Evolutionary conservation across 495 filamentous ascomycete genomes (phyloP), one percentile per base, ranked within the genome.

Genomic region (Xylaria curta): DNA sequence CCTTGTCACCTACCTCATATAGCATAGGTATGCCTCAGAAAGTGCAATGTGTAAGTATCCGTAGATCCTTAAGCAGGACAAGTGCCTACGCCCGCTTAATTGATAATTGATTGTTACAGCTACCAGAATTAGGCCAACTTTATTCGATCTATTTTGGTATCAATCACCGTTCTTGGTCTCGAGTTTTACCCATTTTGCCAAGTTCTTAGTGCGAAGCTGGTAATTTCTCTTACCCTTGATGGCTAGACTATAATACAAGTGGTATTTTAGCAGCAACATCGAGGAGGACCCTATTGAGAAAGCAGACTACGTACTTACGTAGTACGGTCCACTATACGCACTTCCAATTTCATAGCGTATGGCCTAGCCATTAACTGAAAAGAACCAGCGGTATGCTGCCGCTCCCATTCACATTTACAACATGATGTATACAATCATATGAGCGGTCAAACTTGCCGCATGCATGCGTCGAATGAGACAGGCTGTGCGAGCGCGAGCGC

Each of bases 101-200:
- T 21, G 36, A 26, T 42, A 44, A 38, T 62, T 36, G 60, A 28
- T 7, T 28, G 5, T 10, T 19, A 21, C 38, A 21, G 3, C 54
- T 5, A 44, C 38, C 21, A 28, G n/a, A 63, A 63, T 9, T 42
- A 60, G 26, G 36, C 17, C 59, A 26, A 62, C 59, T 62, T n/a
- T 62, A 24, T 28, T 44, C 36, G 1, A n/a, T 63, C 62, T 65
- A 65, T 65, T 65, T 65, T 65, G n/a, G 62, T 65, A 21, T 9
- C 42, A 47, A 9, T 12, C 24, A 21, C 31, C 10, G 40, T 65
- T 21, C 31, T 64, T 64, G 10, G 61, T 46, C 8, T 53, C 8
- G 19, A 53, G 5, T 47, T 38, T 24, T 24, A 33, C 9, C 24
- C 63, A 53, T 66, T 47, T 51, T 38, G 44, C 63, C 63, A 51